Conservation (phyloP, 768 basidiomycete species). For the Calocybe gangraenosa region DNA sequence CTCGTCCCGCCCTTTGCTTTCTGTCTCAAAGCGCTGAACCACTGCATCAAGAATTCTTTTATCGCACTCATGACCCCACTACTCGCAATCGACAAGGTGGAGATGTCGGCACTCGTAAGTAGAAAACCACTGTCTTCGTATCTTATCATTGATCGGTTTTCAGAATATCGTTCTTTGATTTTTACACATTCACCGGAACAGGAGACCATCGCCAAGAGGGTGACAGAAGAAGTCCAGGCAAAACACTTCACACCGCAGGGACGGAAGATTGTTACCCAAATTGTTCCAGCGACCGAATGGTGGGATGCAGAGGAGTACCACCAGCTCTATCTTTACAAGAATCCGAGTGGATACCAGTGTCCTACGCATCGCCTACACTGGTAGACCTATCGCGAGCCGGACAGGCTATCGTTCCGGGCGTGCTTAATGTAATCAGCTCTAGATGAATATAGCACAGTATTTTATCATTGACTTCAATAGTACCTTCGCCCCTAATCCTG, state of each 20-base stretch:
- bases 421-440: too few species aligned
- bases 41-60: conserved; percentile 75
- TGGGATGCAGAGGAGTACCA: conserved; percentile 82
- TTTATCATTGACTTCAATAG: too few species aligned
- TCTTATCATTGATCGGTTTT: too few species aligned
- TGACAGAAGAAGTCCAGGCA: conserved; percentile 80
- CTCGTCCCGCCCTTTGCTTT: not conserved
- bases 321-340: conserved; percentile 79
- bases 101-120: conserved; percentile 76
- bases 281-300: conserved; percentile 69
- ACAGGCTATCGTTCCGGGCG: too few species aligned
- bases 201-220: conserved; percentile 60
- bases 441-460: too few species aligned
- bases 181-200: conserved; percentile 79
- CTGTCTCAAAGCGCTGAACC: not conserved
- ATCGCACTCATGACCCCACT: conserved; percentile 91
- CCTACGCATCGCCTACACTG: conserved; percentile 84
- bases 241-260: conserved; percentile 76
- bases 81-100: conserved; percentile 77
- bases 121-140: too few species aligned
- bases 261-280: conserved; percentile 74
- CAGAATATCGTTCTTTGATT: conserved; percentile 95
- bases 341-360: conserved; percentile 89
- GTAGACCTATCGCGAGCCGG: too few species aligned
- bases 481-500: too few species aligned